Conservation (phyloP, 805 yeast genomes). For the Candida insectorum region DNA sequence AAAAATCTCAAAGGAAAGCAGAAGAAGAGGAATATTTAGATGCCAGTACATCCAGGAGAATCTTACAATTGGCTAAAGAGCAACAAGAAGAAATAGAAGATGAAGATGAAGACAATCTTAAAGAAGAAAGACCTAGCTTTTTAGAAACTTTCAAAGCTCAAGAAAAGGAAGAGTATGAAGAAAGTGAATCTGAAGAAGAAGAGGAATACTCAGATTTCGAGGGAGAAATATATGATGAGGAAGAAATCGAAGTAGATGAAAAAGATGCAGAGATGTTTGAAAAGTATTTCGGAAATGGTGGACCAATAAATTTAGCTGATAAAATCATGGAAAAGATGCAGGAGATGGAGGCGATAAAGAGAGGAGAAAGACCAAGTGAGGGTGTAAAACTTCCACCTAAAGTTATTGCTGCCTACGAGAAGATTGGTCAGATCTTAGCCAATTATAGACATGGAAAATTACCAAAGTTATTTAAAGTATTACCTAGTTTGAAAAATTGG, state of each 20-base stretch:
- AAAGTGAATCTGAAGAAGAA: slow-evolving; percentile 41
- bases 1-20: slow-evolving; percentile 25
- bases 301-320: slow-evolving; percentile 77
- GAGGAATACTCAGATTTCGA: slow-evolving; percentile 60
- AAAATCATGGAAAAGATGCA: slow-evolving; percentile 87
- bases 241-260: slow-evolving; percentile 67
- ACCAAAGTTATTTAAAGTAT: slow-evolving; percentile 93
- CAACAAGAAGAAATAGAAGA: slow-evolving; percentile 85
- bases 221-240: slow-evolving; percentile 48
- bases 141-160: slow-evolving; percentile 20
- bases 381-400: slow-evolving; percentile 91
- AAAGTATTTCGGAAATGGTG: slow-evolving; percentile 47
- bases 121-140: slow-evolving; percentile 16
- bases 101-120: slow-evolving; percentile 37
- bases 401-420: slow-evolving; percentile 90
- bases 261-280: slow-evolving; percentile 85
- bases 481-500: slow-evolving; percentile 94
- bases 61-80: slow-evolving; percentile 82
- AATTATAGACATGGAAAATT: slow-evolving; percentile 94
- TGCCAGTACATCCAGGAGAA: slow-evolving; percentile 77
- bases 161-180: slow-evolving; percentile 21
- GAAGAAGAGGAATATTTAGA: slow-evolving; percentile 68
- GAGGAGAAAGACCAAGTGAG: slow-evolving; percentile 43
- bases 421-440: slow-evolving; percentile 81
- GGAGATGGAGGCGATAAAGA: slow-evolving; percentile 54